These are phyloP conservation scores for Tilletia caries DNA, from an alignment of 1,284 basidiomycete genomes.

Conservation along the genomic window DNA sequence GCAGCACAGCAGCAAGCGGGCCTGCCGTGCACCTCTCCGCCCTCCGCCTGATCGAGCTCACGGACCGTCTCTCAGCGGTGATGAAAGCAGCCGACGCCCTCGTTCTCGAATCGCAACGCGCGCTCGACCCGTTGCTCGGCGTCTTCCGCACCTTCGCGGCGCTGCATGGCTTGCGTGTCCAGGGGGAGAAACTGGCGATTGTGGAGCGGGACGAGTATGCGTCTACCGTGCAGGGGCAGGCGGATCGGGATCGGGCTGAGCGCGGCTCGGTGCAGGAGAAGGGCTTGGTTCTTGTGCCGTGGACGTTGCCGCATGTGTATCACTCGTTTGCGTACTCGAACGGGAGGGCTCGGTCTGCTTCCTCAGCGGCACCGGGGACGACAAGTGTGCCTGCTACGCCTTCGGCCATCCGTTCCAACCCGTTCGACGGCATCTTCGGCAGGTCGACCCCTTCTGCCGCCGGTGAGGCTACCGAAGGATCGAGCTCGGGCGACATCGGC, in stretches of 20 bases:
- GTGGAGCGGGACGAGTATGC: conserved; percentile 71
- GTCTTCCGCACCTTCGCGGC: conserved; percentile 77
- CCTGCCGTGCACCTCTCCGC: conserved; percentile 34
- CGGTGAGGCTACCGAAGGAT: conserved; percentile 62
- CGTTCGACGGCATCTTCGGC: conserved; percentile 39
- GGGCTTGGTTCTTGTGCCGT: conserved; percentile 72
- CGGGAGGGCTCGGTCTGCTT: conserved; percentile 27
- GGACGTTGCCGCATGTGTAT: conserved; percentile 58
- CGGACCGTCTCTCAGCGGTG: conserved; percentile 78
- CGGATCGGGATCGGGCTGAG: conserved; percentile 63
- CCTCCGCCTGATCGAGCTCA: conserved; percentile 63
- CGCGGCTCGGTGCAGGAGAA: neutral
- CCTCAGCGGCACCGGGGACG: too few species aligned
- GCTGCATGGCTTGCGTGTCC: conserved; percentile 67
- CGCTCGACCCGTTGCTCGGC: conserved; percentile 70
- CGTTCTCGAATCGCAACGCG: conserved; percentile 62
- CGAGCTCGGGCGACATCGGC: conserved; percentile 53
- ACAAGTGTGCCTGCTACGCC: neutral
- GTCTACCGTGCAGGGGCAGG: conserved; percentile 66
- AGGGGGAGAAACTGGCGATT: conserved; percentile 62
- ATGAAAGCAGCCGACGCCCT: conserved; percentile 70
- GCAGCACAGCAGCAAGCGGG: conserved; percentile 24
- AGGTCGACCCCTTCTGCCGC: conserved; percentile 58
- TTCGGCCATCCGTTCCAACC: conserved; percentile 29
- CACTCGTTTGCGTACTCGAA: conserved; percentile 8